Conservation (phyloP, 2,329 filamentous ascomycete species). For the Ilyonectria sp. region DNA sequence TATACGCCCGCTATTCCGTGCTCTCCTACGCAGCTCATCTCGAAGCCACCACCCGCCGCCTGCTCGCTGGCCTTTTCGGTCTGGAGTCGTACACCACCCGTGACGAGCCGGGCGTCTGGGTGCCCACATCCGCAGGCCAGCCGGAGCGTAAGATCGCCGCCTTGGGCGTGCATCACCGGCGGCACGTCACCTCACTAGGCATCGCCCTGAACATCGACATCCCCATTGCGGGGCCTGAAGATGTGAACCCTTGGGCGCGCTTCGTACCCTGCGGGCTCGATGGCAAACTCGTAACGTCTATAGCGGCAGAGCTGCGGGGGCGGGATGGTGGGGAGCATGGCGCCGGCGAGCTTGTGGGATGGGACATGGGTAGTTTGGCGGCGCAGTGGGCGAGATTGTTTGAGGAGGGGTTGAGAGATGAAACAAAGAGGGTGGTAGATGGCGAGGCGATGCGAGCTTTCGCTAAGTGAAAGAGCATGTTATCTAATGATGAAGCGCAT, state of each 20-base stretch:
- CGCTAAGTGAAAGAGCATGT: slow-evolving; percentile 8
- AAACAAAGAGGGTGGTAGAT: slow-evolving; percentile 42
- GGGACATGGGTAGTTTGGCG: slow-evolving; percentile 51
- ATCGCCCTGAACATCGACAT: slow-evolving; percentile 84
- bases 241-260: slow-evolving; percentile 70
- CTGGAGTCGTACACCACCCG: slow-evolving; percentile 72
- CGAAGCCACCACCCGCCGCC: slow-evolving; percentile 81
- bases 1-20: slow-evolving; percentile 75
- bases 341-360: slow-evolving; percentile 35
- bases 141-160: slow-evolving; percentile 85
- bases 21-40: slow-evolving; percentile 84
- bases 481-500: background rate
- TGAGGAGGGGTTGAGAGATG: slow-evolving; percentile 52
- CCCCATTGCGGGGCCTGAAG: slow-evolving; percentile 60
- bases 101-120: slow-evolving; percentile 91
- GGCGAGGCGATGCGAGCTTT: slow-evolving; percentile 32
- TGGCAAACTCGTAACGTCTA: slow-evolving; percentile 84
- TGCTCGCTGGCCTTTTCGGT: slow-evolving; percentile 70
- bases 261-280: slow-evolving; percentile 93
- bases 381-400: slow-evolving; percentile 53
- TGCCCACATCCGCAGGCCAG: slow-evolving; percentile 52
- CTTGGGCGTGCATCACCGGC: slow-evolving; percentile 89
- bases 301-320: slow-evolving; percentile 66
- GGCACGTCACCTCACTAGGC: slow-evolving; percentile 88
- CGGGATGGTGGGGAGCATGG: slow-evolving; percentile 32